phyloP scores from a whole-genome alignment of 2,329 filamentous ascomycete species.

The Aureobasidium sp. region DNA sequence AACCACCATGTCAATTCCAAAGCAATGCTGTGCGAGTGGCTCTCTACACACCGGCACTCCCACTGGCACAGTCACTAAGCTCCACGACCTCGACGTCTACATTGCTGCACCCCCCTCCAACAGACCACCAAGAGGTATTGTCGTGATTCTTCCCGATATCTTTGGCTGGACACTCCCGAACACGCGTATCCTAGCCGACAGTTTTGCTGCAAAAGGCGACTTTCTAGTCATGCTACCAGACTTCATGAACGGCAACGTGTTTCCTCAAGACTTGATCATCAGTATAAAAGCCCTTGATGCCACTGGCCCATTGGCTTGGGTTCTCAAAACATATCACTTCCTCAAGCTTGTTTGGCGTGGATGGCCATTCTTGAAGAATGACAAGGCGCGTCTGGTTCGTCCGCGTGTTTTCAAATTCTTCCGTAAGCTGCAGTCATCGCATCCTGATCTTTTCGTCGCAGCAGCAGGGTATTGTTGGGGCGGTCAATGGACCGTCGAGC shows the following conservation, averaged over 20 bases:
- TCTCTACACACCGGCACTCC: conserved; percentile 31
- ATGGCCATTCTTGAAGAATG: conserved; percentile 22
- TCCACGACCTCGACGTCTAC: conserved; percentile 32
- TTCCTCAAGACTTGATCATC: conserved; percentile 23
- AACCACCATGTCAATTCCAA: conserved; percentile 14
- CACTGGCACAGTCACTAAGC: conserved; percentile 25
- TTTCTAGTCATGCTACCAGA: conserved; percentile 30
- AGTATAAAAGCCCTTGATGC: conserved; percentile 25
- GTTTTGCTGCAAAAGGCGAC: conserved; percentile 26
- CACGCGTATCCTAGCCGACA: conserved; percentile 31
- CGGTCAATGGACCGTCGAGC: conserved; percentile 26
- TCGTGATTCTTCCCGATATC: conserved; percentile 33
- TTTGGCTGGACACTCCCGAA: conserved; percentile 31
- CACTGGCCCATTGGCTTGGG: conserved; percentile 24
- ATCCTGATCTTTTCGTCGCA: conserved; percentile 25
- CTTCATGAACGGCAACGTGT: conserved; percentile 26
- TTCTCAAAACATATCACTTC: conserved; percentile 26
- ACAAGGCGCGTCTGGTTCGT: conserved; percentile 20
- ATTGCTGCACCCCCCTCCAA: conserved; percentile 27
- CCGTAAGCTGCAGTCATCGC: conserved; percentile 22
- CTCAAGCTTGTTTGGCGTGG: conserved; percentile 19
- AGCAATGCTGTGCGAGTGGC: conserved; percentile 31
- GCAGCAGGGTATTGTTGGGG: conserved; percentile 32
- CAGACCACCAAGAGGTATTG: conserved; percentile 25
- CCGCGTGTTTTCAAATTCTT: conserved; percentile 26